Base-by-base conservation (phyloP, 352 stramenopile species). In the Globisporangium carolinianum region DNA sequence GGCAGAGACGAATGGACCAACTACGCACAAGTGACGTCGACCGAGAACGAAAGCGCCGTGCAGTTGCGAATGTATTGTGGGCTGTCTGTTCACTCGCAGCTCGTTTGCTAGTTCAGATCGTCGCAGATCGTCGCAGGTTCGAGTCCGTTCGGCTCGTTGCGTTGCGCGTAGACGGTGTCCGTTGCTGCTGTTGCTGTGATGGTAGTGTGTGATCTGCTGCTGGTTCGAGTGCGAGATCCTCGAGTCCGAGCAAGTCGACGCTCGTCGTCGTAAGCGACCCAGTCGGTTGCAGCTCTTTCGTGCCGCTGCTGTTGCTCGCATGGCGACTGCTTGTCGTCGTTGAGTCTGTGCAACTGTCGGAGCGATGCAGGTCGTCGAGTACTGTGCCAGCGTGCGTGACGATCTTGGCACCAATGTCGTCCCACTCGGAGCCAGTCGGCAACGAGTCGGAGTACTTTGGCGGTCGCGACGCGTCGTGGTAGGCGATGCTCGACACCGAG, bases 381-480 rank as follows among this genome's bases (percentile, higher is more conserved):
- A 68, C 35, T 6, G 66, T 61, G 15, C 70, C 63, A 5, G 63
- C 60, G 12, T 86, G 75, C 0, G 76, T 87, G 48, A 87, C 51
- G 51, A 86, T 80, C 38, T 61, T 68, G 4, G 66, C 60, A 4
- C 55, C 69, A 4, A 86, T 60, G 37, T 85, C 68, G n/a, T 79
- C 57, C n/a, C 37, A 52, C 15, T 48, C 61, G 24, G 58, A 57
- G 0, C 60, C 53, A 6, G 61, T 68, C 5, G 50, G 57, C 4
- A 58, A 61, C 8, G 48, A 61, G 43, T 79, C 75, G 0, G 68
- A 74, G 62, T 87, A 91, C 11, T 50, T 56, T 4, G 62, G 55
- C 1, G 70, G 69, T 1, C 60, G 60, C 11, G 58, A 43, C 51
- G 63, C 60, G 37, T 73, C 58, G 2, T 62, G 39, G 36, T 65